These are phyloP conservation scores for Penicillium flavigenum DNA, from an alignment of 495 filamentous ascomycete species.

Conservation along the genomic window DNA sequence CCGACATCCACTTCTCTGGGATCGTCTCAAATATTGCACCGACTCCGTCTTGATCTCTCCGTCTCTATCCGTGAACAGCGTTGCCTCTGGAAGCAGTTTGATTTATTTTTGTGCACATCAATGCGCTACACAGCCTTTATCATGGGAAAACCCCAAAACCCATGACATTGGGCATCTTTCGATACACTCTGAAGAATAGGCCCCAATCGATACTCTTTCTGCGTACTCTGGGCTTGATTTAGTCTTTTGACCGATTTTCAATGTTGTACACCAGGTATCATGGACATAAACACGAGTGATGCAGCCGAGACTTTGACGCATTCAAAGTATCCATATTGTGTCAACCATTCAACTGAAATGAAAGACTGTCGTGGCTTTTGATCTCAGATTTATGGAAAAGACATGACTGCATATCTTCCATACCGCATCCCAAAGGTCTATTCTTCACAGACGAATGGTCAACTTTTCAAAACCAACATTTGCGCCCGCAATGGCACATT, in stretches of 20 bases:
- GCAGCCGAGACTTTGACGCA: background rate
- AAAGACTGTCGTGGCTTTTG: background rate
- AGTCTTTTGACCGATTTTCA: background rate
- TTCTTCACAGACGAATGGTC: background rate
- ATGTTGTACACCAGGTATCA: background rate
- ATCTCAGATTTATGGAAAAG: background rate
- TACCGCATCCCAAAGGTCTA: background rate
- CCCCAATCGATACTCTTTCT: background rate
- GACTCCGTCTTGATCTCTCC: conserved; percentile 2
- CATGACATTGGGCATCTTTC: background rate
- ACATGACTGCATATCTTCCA: background rate
- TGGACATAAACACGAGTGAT: background rate
- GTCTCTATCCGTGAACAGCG: background rate
- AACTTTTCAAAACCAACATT: background rate
- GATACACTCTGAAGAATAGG: background rate
- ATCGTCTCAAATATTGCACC: conserved; percentile 7
- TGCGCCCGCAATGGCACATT: background rate
- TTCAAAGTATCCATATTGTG: background rate
- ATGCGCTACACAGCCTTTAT: background rate
- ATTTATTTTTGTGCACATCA: background rate
- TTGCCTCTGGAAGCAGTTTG: background rate
- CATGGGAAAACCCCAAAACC: background rate
- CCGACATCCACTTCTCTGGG: background rate
- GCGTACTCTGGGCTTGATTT: background rate
- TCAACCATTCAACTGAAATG: background rate